A percentile compares a stretch with the other conserved stretches of the same genome.
Conservation (phyloP, 768 basidiomycete genomes). For the Hericium erinaceus region DNA sequence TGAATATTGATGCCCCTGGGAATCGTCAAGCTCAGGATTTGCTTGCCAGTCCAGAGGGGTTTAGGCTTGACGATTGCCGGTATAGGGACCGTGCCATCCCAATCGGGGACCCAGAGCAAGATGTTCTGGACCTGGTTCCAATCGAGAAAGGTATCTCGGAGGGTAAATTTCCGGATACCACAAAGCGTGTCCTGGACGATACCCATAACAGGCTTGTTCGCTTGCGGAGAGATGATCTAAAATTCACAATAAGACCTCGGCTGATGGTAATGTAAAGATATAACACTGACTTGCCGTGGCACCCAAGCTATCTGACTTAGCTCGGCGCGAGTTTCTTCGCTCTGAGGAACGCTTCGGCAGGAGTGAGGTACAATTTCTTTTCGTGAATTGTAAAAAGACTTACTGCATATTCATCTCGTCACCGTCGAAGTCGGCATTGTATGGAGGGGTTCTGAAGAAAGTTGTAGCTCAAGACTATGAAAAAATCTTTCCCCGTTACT, state of each 20-base stretch:
- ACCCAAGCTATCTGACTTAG: conserved; percentile 99
- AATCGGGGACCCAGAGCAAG: conserved; percentile 94
- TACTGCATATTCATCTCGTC: conserved; percentile 99
- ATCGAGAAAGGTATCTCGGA: conserved; percentile 92
- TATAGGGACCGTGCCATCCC: conserved; percentile 89
- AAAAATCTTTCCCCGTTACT: conserved; percentile 25
- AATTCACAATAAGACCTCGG: conserved; percentile 3
- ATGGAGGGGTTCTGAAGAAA: conserved; percentile 73
- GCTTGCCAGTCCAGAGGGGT: conserved; percentile 97
- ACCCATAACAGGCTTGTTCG: conserved; percentile 99
- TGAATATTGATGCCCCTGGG: conserved; percentile 93
- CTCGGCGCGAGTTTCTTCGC: conserved; percentile 96
- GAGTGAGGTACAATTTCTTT: conserved; percentile 6
- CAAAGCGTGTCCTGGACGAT: conserved; percentile 99
- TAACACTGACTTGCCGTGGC: conserved; percentile 68
- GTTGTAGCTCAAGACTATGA: conserved; percentile 18
- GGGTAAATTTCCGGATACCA: conserved; percentile 93
- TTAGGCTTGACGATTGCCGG: conserved; percentile 96
- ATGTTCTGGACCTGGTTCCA: conserved; percentile 97
- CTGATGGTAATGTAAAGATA: background rate
- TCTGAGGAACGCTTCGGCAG: conserved; percentile 76
- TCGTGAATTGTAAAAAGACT: conserved; percentile 25
- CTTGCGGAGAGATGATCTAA: conserved; percentile 98
- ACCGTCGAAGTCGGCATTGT: conserved; percentile 99
- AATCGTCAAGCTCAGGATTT: conserved; percentile 85